These are phyloP conservation scores for Aspergillus arachidicola DNA, from an alignment of 2,329 filamentous ascomycete species.

Conservation along the genomic window DNA sequence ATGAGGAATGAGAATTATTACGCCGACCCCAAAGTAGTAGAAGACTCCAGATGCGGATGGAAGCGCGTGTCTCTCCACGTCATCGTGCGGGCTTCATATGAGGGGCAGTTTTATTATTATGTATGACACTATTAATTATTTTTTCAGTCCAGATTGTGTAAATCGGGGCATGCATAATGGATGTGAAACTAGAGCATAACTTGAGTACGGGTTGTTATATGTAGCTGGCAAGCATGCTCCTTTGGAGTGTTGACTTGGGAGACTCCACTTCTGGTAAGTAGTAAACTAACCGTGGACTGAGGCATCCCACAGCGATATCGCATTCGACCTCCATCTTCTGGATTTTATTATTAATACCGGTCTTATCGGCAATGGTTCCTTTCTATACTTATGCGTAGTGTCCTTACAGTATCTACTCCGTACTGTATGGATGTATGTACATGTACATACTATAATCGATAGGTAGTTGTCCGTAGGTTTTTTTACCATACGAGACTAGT, in stretches of 20 bases:
- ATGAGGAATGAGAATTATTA: constrained; percentile 1
- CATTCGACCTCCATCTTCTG: not conserved
- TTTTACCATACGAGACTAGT: not conserved
- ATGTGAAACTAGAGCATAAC: not conserved
- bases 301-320: not conserved
- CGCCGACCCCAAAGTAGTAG: not conserved
- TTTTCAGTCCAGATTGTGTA: too few relatives aligned
- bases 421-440: too few relatives aligned
- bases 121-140: too few relatives aligned
- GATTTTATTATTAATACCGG: not conserved
- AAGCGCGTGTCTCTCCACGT: constrained; percentile 26
- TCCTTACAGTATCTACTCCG: too few relatives aligned
- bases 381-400: too few relatives aligned
- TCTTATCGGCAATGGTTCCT: not conserved
- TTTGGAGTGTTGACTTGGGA: not conserved
- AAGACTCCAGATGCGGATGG: constrained; percentile 18
- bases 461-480: too few relatives aligned
- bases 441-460: too few relatives aligned
- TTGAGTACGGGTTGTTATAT: not conserved
- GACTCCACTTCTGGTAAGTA: not conserved
- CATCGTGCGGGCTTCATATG: constrained; percentile 7
- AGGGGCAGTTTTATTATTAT: not conserved
- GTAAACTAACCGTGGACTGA: not conserved
- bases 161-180: not conserved
- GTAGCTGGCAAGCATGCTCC: not conserved